A percentile compares a stretch with the other conserved stretches of the same genome.
These are phyloP conservation scores for Sporothrix protearum DNA, from an alignment of 2,329 filamentous ascomycete genomes.

Conservation along the genomic window DNA sequence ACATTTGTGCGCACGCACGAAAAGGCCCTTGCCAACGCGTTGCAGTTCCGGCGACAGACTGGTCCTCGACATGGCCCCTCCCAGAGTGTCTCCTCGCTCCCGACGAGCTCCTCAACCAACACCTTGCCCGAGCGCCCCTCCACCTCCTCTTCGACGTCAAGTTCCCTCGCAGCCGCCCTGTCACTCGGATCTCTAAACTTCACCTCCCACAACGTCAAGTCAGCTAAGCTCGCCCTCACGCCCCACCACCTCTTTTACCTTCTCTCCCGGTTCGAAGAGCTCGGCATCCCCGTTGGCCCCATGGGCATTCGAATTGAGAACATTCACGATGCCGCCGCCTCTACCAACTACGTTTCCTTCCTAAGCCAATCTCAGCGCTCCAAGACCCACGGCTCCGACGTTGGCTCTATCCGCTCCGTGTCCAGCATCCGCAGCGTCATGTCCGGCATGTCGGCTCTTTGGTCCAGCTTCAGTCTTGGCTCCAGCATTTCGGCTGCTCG, in stretches of 20 bases:
- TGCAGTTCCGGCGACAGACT: slow-evolving; percentile 76
- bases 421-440: slow-evolving; percentile 96
- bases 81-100: slow-evolving; percentile 59
- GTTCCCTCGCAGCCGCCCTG: slow-evolving; percentile 75
- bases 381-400: slow-evolving; percentile 74
- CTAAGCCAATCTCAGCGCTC: slow-evolving; percentile 77
- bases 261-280: slow-evolving; percentile 88
- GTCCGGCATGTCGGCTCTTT: slow-evolving; percentile 92
- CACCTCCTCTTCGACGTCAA: slow-evolving; percentile 66
- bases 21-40: slow-evolving; percentile 91
- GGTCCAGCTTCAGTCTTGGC: slow-evolving; percentile 81
- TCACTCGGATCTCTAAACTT: slow-evolving; percentile 84
- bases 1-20: slow-evolving; percentile 96
- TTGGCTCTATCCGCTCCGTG: slow-evolving; percentile 88
- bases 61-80: slow-evolving; percentile 65
- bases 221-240: slow-evolving; percentile 86
- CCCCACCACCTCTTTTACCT: slow-evolving; percentile 97
- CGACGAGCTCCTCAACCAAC: slow-evolving; percentile 46
- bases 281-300: slow-evolving; percentile 83
- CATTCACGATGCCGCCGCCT: slow-evolving; percentile 79
- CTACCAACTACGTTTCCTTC: slow-evolving; percentile 94
- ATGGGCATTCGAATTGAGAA: slow-evolving; percentile 97
- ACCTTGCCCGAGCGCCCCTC: slow-evolving; percentile 59
- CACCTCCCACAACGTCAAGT: slow-evolving; percentile 79
- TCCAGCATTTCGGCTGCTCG: slow-evolving; percentile 76